Evolutionary conservation across 176 grass and related monocot genomes (phyloP), one percentile per base, ranked within the genome.

Genomic region (Chloris gayana): DNA sequence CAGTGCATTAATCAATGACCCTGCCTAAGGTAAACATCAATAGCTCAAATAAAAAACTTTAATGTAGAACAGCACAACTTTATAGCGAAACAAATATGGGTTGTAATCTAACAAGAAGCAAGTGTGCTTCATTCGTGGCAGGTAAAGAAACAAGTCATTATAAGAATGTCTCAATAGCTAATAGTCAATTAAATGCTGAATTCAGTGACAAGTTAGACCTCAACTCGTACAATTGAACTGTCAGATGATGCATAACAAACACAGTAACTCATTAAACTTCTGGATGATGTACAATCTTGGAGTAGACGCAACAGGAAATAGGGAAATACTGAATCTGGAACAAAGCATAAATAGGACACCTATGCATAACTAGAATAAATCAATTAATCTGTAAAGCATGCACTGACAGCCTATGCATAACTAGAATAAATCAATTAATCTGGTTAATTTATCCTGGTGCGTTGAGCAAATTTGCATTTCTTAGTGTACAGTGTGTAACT

Each of bases 11-110:
- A 30, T 54, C 22, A 57, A 63, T 39, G 5, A 26, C 19, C 27
- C 50, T 31, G 18, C 1, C 38, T 57, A 87, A 30, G 47, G 72
- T 72, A 72, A 65, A 83, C 31, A 88, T n/a, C 29, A 78, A 73
- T 73, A 67, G 14, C 67, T 83, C 67, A 21, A 42, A 45, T 4
- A 65, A 58, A 29, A 47, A 72, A 19, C 37, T 79, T 64, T 21
- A 75, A 67, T 41, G 25, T 46, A 81, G 42, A 64, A 53, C 10
- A 87, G 33, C 25, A 45, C 69, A 47, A 49, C 79, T 57, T 39
- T 82, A 88, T 39, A 37, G 45, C 44, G 69, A 60, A 61, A 70
- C 27, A 72, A 24, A 80, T 10, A 44, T 10, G 59, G 17, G 50
- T 45, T 45, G 19, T 10, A 33, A 9, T 45, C 67, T n/a, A 42